Base-by-base conservation (phyloP, 176 grass and related monocot genomes). In the Triticum urartu region DNA sequence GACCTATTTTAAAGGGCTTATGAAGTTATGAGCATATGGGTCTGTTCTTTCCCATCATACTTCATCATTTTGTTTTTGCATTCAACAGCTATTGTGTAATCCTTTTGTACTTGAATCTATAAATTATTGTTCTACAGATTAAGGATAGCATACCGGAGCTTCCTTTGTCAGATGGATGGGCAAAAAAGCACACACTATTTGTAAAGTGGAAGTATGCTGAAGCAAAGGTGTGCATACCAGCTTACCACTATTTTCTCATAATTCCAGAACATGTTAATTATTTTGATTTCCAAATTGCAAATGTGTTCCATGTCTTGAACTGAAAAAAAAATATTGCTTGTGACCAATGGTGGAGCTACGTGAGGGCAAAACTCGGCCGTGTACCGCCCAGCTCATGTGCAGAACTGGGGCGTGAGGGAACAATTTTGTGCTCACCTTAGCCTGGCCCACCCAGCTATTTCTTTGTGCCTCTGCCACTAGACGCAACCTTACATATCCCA, bases 201-300 rank as follows among this genome's bases (percentile, higher is more conserved):
- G 80, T 97, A 18, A 92, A 92, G 79, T 97, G 92, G 92, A 97
- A 94, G 64, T 94, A 86, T 85, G 87, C 80, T 10, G 94, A 97
- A 94, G 92, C 94, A 24, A 94, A 97, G 84, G 94, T 97, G 38
- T 58, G 50, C 64, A 76, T 13, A 83, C 0, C 24, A 85, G 30
- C 48, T 66, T 43, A 62, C 24, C 56, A 58, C 61, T 77, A 6
- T 68, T 70, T 82, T 82, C 11, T 39, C 24, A 66, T 2, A 48
- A 66, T 45, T 80, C 24, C 61, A 21, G 45, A 80, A 65, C 13
- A 7, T 45, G 22, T 81, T 64, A 39, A 66, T 65, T 48, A 80
- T 30, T 87, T 72, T 72, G 11, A 48, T 72, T 65, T 81, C 1
- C 1, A 56, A 66, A 75, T 75, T 81, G n/a, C 15, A 56, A 67